Evolutionary conservation across 345 rosid species (phyloP).

Genomic region (Eucalyptus caleyi): DNA sequence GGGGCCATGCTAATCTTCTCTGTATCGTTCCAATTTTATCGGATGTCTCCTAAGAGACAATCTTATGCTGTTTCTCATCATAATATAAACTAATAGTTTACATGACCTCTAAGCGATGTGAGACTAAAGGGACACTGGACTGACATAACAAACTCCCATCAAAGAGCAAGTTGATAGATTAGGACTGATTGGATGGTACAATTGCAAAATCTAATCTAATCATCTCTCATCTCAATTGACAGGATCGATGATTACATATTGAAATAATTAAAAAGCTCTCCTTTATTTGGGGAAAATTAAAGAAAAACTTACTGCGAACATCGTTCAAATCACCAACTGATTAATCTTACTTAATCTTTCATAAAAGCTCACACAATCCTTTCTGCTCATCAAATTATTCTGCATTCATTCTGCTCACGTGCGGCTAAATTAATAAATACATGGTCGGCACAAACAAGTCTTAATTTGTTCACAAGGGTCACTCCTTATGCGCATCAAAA

Average conservation of each 20-base stretch:
- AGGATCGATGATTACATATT: neutral
- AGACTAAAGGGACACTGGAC: neutral
- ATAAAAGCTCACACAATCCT: neutral
- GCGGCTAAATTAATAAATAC: neutral
- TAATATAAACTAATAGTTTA: neutral
- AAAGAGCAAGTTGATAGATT: neutral
- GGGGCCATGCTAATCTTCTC: neutral
- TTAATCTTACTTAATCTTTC: neutral
- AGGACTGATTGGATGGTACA: neutral
- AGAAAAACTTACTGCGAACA: neutral
- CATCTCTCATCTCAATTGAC: neutral
- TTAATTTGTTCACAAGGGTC: neutral
- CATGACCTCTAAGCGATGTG: fast-evolving
- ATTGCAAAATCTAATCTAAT: neutral
- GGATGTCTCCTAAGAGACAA: neutral
- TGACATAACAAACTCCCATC: neutral
- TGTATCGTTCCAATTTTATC: neutral
- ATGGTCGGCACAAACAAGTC: neutral
- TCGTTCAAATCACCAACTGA: neutral
- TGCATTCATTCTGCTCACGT: neutral
- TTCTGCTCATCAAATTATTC: neutral
- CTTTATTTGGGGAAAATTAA: neutral
- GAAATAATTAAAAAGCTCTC: neutral
- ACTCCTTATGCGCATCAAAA: neutral
- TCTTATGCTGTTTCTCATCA: fast-evolving